phyloP scores from a whole-genome alignment of 495 filamentous ascomycete species.

The Astrothelium subdiscretum region DNA sequence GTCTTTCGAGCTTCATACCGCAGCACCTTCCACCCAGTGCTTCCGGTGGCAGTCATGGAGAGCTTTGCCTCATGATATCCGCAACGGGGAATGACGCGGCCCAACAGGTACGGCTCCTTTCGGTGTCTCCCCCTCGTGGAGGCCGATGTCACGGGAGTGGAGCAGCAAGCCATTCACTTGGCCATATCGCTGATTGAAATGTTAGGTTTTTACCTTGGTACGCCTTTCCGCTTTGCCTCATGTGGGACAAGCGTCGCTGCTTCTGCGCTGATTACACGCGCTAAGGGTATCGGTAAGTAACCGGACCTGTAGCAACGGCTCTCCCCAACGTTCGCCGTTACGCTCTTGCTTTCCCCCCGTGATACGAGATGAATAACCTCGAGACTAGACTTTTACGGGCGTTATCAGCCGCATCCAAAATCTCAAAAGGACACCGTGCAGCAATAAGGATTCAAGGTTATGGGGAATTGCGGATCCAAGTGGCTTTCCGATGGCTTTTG shows the following conservation, averaged over 20 bases:
- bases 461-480: background rate
- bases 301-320: background rate
- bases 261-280: background rate
- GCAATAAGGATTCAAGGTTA: background rate
- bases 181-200: background rate
- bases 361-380: background rate
- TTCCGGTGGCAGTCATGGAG: background rate
- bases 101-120: background rate
- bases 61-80: background rate
- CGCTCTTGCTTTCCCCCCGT: background rate
- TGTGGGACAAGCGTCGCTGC: background rate
- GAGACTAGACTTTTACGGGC: background rate
- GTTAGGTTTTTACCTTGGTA: background rate
- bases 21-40: background rate
- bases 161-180: background rate
- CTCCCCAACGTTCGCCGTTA: slow-evolving; percentile 2
- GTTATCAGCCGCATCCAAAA: background rate
- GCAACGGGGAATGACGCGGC: background rate
- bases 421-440: background rate
- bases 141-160: background rate
- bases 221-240: background rate
- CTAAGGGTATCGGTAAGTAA: background rate
- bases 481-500: background rate
- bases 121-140: background rate
- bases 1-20: background rate